Percentiles rank a stretch among this genome's conserved stretches.
These are phyloP conservation scores for Kuraishia cidri DNA, from an alignment of 805 yeast genomes.

Conservation along the genomic window DNA sequence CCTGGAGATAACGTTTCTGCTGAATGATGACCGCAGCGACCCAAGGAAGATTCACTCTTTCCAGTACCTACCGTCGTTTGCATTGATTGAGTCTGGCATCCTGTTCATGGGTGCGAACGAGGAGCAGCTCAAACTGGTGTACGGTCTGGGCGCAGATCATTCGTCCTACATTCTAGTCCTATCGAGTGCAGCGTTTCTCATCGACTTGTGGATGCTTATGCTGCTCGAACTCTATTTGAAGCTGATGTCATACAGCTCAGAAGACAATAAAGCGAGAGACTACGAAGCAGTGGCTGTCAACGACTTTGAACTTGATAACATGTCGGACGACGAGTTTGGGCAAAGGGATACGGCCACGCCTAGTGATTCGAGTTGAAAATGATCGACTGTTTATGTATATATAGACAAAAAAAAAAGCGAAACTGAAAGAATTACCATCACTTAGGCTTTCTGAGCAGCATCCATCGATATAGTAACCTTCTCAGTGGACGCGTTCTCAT, in stretches of 20 bases:
- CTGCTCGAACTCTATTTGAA: conserved; percentile 49
- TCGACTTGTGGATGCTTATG: conserved; percentile 58
- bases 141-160: conserved; percentile 74
- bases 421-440: too few species aligned
- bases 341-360: too few species aligned
- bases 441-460: too few species aligned
- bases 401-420: too few species aligned
- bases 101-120: conserved; percentile 91
- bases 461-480: too few species aligned
- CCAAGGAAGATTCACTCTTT: conserved; percentile 46
- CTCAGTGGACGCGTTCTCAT: too few species aligned
- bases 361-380: too few species aligned
- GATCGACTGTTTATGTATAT: too few species aligned
- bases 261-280: conserved; percentile 1
- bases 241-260: conserved; percentile 21
- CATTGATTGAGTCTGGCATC: conserved; percentile 69
- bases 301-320: conserved; percentile 17
- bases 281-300: conserved; percentile 2
- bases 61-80: conserved; percentile 82
- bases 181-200: conserved; percentile 63
- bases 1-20: conserved; percentile 70
- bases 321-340: conserved; percentile 15
- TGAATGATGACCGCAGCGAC: conserved; percentile 44
- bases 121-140: conserved; percentile 69
- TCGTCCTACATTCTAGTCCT: conserved; percentile 72